Evolutionary conservation across 257 asterid genomes (phyloP).

Genomic region (Prunella vulgaris): DNA sequence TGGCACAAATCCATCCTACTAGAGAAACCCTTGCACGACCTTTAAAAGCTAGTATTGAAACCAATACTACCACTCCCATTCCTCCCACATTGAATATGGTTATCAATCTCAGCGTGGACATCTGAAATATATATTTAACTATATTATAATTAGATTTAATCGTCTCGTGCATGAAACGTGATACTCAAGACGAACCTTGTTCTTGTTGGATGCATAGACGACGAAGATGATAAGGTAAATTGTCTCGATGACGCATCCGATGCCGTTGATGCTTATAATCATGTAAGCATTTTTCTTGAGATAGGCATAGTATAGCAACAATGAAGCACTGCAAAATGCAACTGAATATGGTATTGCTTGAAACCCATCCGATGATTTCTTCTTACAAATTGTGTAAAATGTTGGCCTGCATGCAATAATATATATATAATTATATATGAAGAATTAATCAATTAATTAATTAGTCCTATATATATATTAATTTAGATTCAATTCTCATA

Average conservation of each 20-base stretch:
- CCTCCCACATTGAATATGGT: constrained; percentile 41
- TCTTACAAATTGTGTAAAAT: constrained; percentile 50
- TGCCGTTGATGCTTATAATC: constrained; percentile 51
- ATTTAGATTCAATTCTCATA: background rate
- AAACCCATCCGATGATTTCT: constrained; percentile 58
- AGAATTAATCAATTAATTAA: background rate
- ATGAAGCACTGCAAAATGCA: constrained; percentile 53
- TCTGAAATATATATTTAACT: constrained; percentile 33
- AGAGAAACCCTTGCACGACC: constrained; percentile 40
- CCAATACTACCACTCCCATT: constrained; percentile 30
- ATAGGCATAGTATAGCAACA: constrained; percentile 51
- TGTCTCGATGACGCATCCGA: constrained; percentile 51
- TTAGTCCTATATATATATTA: no score
- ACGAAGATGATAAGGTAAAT: constrained; percentile 39
- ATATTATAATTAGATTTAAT: background rate
- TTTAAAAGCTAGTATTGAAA: constrained; percentile 32
- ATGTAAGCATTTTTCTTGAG: constrained; percentile 52
- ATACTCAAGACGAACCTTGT: constrained; percentile 25
- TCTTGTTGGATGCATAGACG: constrained; percentile 39
- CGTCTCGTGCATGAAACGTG: background rate
- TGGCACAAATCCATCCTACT: constrained; percentile 74
- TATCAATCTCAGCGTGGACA: constrained; percentile 32
- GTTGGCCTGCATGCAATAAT: constrained; percentile 46
- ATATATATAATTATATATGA: background rate
- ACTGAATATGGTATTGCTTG: constrained; percentile 55